These are phyloP conservation scores for Cryptococcus maquisensis DNA, from an alignment of 1,284 basidiomycete species.

Conservation along the genomic window DNA sequence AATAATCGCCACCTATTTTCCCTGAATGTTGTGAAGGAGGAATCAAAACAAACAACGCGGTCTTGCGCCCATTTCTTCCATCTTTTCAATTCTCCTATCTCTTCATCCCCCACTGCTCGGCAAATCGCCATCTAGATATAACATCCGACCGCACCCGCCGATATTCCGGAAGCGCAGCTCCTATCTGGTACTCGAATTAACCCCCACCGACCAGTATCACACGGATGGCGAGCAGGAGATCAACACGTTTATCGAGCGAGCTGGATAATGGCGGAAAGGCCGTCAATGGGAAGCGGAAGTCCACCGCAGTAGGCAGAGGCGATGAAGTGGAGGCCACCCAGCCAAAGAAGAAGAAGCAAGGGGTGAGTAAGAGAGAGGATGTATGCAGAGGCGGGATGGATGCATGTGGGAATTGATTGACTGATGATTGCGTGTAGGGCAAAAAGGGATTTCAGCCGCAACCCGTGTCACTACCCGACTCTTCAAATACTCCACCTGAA, in stretches of 20 bases:
- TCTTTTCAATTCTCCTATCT: too few species aligned
- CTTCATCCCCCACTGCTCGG: too few species aligned
- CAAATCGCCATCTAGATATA: too few species aligned
- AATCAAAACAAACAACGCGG: too few species aligned
- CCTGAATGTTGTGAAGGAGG: too few species aligned
- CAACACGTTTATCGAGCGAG: slow-evolving; percentile 1
- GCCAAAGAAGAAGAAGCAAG: slow-evolving; percentile 23
- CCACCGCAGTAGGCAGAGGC: slow-evolving; percentile 4
- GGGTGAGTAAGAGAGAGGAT: slow-evolving; percentile 10
- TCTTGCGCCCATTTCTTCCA: too few species aligned
- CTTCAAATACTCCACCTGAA: slow-evolving; percentile 30
- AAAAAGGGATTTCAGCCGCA: slow-evolving; percentile 35
- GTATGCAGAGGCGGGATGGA: neutral
- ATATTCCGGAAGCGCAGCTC: too few species aligned
- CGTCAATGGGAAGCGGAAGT: slow-evolving; percentile 16
- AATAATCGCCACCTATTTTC: too few species aligned
- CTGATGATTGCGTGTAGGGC: neutral
- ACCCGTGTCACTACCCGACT: slow-evolving; percentile 23
- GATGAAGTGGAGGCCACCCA: slow-evolving; percentile 9
- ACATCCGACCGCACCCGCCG: too few species aligned
- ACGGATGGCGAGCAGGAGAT: slow-evolving; percentile 6
- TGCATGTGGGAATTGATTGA: neutral
- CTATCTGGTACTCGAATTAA: too few species aligned
- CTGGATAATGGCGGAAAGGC: slow-evolving; percentile 6
- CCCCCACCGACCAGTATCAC: neutral